A percentile compares a stretch with the other conserved stretches of the same genome.
These are phyloP conservation scores for Ilex paraguariensis DNA, from an alignment of 305 asterid genomes.

Conservation along the genomic window DNA sequence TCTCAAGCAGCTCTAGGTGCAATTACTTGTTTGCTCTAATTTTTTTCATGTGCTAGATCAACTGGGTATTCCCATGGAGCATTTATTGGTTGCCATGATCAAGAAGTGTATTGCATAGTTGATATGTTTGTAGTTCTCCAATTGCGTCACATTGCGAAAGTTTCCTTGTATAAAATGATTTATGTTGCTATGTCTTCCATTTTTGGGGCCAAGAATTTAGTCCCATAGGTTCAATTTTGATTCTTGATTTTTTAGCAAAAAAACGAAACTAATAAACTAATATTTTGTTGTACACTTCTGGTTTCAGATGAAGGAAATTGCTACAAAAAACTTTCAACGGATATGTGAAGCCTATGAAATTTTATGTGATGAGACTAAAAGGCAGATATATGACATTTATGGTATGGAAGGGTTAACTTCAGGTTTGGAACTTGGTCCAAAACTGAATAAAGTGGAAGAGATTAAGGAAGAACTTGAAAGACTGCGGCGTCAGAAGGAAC, in stretches of 20 bases:
- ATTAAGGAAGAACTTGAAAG: constrained; percentile 95
- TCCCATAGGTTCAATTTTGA: no score
- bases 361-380: constrained; percentile 68
- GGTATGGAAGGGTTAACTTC: constrained; percentile 96
- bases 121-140: no score
- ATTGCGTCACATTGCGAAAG: no score
- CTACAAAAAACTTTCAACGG: constrained; percentile 96
- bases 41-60: no score
- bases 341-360: constrained; percentile 97
- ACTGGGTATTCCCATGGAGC: no score
- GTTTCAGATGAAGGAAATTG: constrained; percentile 89
- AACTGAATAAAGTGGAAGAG: constrained; percentile 72
- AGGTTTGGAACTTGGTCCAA: constrained; percentile 92
- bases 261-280: background rate
- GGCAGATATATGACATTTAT: constrained; percentile 86
- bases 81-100: no score
- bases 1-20: no score
- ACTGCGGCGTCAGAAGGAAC: constrained; percentile 63
- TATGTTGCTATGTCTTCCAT: no score
- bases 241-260: background rate
- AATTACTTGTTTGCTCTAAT: no score
- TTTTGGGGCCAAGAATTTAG: no score
- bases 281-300: background rate
- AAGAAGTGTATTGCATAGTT: no score
- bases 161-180: no score